A percentile compares a stretch with the other conserved stretches of the same genome.
Evolutionary conservation across 1,284 basidiomycete species (phyloP).

Genomic region (Phylloboletellus chloephorus): DNA sequence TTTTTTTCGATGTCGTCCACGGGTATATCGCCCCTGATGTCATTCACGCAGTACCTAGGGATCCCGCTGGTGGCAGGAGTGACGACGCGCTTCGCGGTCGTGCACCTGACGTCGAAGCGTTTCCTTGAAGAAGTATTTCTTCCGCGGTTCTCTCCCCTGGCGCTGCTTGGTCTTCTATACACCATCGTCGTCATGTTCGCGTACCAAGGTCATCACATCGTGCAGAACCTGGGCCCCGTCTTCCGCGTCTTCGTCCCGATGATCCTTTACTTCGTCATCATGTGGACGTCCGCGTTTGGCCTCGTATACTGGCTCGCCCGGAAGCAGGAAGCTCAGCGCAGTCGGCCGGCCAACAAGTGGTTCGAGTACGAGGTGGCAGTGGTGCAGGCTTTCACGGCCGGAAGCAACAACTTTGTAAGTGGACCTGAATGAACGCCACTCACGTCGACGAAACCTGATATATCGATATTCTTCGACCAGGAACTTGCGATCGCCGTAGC

Average conservation of each 20-base stretch:
- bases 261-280: conserved; percentile 72
- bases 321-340: conserved; percentile 21
- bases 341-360: conserved; percentile 15
- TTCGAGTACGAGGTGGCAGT: conserved; percentile 68
- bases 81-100: conserved; percentile 58
- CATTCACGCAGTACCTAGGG: conserved; percentile 56
- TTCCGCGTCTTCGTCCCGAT: conserved; percentile 80
- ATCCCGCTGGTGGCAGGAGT: conserved; percentile 67
- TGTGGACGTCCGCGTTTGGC: conserved; percentile 67
- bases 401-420: conserved; percentile 52
- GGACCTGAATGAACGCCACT: too few relatives aligned
- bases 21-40: background rate
- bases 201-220: conserved; percentile 44
- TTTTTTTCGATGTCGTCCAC: conserved; percentile 11
- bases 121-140: conserved; percentile 60
- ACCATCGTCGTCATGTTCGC: conserved; percentile 77
- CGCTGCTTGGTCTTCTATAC: conserved; percentile 71
- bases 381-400: conserved; percentile 60
- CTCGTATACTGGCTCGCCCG: conserved; percentile 47
- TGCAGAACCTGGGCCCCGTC: conserved; percentile 62
- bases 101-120: conserved; percentile 42
- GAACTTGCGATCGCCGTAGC: conserved; percentile 83
- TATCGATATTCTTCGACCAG: conserved; percentile 25
- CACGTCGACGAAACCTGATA: background rate
- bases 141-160: conserved; percentile 64